Base-by-base conservation (phyloP, 148 eudicot species). In the Diospyros kaki region DNA sequence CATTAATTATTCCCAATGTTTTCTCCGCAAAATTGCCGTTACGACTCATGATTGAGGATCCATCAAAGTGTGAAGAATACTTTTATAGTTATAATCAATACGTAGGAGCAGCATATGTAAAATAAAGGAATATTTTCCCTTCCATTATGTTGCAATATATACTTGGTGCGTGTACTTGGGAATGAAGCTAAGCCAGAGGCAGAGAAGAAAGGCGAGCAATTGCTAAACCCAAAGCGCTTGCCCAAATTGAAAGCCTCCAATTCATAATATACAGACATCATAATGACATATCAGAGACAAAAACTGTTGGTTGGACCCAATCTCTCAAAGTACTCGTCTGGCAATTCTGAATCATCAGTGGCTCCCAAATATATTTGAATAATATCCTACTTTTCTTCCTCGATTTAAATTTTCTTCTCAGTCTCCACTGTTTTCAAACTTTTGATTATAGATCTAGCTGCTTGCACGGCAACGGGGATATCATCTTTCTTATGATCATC, bases 301-400 rank as follows among this genome's bases (percentile, higher is more conserved):
- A 58, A 17, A 28, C 64, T 43, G 75, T n/a, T 44, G 53, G 51
- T 11, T 59, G 75, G 64, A 45, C 75, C 75, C 75, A 64, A 71
- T 71, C 74, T 58, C 17, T 9, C 51, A 71, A 58, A 71, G 74
- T n/a, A 58, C 28, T 46, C 41, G 73, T 69, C 73, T 15, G 54
- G 17, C 46, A 52, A 69, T 69, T 69, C 58, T 69, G 73, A 52
- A 69, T 69, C 28, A 28, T 28, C 61, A 69, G 12, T 9, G 73
- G 60, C 73, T 68, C 73, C 59, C 8, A 11, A 28, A 15, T 11
- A 60, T 48, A 48, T 48, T 55, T 55, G 1, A 11, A 63, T 63
- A 54, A 52, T 54, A 53, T 54, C 73, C 60, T 69, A 44, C 46
- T 69, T 69, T 39, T 54, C 60, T 52, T 52, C 59, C 73, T 54